phyloP scores from a whole-genome alignment of 768 basidiomycete genomes.

The Phylloporus sp. region DNA sequence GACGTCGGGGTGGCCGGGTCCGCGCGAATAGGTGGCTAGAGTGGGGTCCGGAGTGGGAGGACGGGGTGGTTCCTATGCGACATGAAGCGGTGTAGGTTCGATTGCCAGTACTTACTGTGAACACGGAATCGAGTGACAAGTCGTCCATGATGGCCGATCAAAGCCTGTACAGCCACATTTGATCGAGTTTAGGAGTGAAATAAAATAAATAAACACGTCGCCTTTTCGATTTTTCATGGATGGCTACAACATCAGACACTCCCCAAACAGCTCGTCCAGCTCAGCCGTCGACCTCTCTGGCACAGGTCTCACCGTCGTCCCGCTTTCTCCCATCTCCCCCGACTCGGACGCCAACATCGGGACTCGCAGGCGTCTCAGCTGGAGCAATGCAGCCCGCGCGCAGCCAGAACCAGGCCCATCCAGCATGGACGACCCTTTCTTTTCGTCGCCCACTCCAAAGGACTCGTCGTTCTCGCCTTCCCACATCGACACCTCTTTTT shows the following conservation, averaged over 20 bases:
- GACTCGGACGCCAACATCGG: too few relatives aligned
- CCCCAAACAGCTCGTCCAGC: constrained; percentile 40
- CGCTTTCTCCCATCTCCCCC: too few relatives aligned
- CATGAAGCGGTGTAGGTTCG: neutral
- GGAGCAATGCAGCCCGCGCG: constrained; percentile 45
- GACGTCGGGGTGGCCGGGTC: constrained; percentile 31
- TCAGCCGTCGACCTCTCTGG: constrained; percentile 53
- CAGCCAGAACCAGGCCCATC: constrained; percentile 20
- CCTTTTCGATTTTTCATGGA: constrained; percentile 18
- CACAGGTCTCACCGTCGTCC: constrained; percentile 42
- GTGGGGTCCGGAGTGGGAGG: constrained; percentile 67
- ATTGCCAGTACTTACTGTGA: constrained; percentile 39
- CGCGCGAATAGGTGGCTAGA: constrained; percentile 42
- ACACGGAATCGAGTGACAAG: constrained; percentile 41
- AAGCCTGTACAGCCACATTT: too few relatives aligned
- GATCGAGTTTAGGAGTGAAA: too few relatives aligned
- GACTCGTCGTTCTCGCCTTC: constrained; percentile 38
- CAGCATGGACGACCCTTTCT: constrained; percentile 45
- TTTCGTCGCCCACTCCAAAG: constrained; percentile 34
- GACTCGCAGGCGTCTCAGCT: constrained; percentile 55
- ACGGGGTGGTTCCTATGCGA: constrained; percentile 50
- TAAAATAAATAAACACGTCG: too few relatives aligned
- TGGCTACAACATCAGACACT: constrained; percentile 4
- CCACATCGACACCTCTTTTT: constrained; percentile 46
- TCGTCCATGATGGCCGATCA: constrained; percentile 7